A percentile compares a stretch with the other conserved stretches of the same genome.
phyloP scores from a whole-genome alignment of 768 basidiomycete species.

The Omphalotus guepiniiformis region DNA sequence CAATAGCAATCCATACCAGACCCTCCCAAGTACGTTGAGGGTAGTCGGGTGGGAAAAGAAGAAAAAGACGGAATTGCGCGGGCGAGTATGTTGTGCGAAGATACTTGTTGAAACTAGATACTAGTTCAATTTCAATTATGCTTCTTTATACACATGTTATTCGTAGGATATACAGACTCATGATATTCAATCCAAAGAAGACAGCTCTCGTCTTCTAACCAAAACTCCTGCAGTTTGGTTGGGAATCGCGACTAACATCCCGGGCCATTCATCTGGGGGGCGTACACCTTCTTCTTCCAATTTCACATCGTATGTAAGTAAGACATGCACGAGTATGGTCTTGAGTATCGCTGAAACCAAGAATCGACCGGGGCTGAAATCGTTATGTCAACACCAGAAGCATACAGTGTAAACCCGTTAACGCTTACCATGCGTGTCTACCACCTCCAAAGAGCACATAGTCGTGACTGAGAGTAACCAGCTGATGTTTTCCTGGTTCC shows the following conservation, averaged over 20 bases:
- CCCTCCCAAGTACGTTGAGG: too few relatives aligned
- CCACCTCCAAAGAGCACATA: neutral
- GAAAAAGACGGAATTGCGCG: too few relatives aligned
- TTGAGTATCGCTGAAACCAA: neutral
- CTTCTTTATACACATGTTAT: too few relatives aligned
- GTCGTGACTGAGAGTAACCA: neutral
- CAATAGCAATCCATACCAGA: too few relatives aligned
- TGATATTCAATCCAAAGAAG: neutral
- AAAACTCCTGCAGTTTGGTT: neutral
- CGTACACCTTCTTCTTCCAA: neutral
- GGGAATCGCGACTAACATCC: neutral
- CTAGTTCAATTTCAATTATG: too few relatives aligned
- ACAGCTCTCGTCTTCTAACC: neutral
- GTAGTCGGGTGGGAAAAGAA: too few relatives aligned
- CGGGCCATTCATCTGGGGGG: neutral
- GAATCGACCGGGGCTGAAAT: neutral
- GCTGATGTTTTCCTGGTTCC: constrained; percentile 11
- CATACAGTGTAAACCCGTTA: neutral
- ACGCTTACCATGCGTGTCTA: neutral
- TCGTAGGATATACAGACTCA: neutral
- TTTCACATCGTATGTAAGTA: neutral
- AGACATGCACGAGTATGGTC: neutral
- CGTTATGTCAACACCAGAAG: neutral
- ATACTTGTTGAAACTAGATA: too few relatives aligned
- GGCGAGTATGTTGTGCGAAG: too few relatives aligned